Percentiles rank a stretch among this genome's conserved stretches.
Conservation (phyloP, 139 green algal species). For the Spirogloea muscicola region DNA sequence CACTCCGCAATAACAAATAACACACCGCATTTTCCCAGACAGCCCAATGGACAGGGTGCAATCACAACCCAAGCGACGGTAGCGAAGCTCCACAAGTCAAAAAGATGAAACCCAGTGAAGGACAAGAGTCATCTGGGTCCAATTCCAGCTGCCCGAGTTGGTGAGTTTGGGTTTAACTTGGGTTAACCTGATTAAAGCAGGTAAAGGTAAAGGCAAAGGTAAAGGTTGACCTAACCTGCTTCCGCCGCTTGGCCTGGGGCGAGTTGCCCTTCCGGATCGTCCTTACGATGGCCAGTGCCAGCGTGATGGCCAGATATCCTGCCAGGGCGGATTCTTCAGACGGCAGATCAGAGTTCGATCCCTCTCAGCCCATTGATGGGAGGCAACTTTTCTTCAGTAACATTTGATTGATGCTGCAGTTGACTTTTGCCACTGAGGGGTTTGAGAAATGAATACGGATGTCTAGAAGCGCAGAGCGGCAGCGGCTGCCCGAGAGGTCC, state of each 20-base stretch:
- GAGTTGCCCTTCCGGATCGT: constrained; percentile 30
- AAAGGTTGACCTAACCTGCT: constrained; percentile 33
- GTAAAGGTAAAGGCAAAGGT: background rate
- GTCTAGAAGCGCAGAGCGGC: no score
- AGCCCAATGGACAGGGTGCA: background rate
- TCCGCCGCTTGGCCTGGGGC: constrained; percentile 23
- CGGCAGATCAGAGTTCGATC: no score
- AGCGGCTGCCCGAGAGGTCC: no score
- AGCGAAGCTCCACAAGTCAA: background rate
- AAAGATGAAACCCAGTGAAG: background rate
- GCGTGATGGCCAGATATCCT: constrained; percentile 28
- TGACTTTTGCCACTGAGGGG: no score
- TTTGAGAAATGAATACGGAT: no score
- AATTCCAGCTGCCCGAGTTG: background rate
- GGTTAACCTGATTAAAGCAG: background rate
- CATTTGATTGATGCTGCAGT: no score
- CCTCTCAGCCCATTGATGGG: no score
- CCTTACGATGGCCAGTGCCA: constrained; percentile 20
- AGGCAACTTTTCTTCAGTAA: no score
- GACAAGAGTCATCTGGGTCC: background rate
- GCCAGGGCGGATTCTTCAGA: no score
- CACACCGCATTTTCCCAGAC: background rate
- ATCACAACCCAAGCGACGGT: background rate
- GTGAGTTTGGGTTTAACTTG: no score
- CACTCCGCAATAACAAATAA: background rate